Evolutionary conservation across 441 rosid species (phyloP), one percentile per base, ranked within the genome.

Genomic region (Jatropha multifida): DNA sequence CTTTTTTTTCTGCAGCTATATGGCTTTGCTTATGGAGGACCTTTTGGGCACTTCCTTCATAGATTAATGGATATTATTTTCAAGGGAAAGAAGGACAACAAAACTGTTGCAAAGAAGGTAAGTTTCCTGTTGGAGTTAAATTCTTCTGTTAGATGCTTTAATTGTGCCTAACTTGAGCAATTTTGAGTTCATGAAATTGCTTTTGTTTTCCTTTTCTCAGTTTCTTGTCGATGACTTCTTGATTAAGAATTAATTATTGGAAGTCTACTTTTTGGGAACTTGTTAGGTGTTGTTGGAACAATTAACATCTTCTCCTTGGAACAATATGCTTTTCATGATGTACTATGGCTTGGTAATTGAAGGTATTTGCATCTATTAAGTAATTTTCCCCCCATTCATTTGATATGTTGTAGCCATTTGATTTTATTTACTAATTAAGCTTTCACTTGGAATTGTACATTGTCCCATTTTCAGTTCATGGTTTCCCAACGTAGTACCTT

Each of bases 11-110:
- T 85, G 84, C 76, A 92, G 97, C 82, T 92, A 59, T 91, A 90
- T 84, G 97, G 97, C 15, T 88, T 90, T 74, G 92, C 90, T 72
- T 92, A 92, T 81, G 90, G 85, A 48, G 99, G 97, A 65, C 97
- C 99, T n/a, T 94, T 92, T 82, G 97, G 93, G n/a, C 99, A 94
- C 82, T 93, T 88, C 70, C 80, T 92, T 74, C 97, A 92, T 78
- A 93, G 89, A 79, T 67, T 93, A 82, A 86, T 94, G 93, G 96
- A 93, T 81, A 71, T 69, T 20, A 81, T 92, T 76, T 92, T 94
- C 89, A 86, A 85, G 85, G 91, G 88, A 74, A 92, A 87, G 86
- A 90, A 88, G 76, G 93, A 83, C 79, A 92, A 75, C 74, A 83
- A 77, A 79, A 91, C 97, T 26, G 87, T 88, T 15, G 96, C 93